These are phyloP conservation scores for Penicillium maclennaniae DNA, from an alignment of 495 filamentous ascomycete species.

Conservation along the genomic window DNA sequence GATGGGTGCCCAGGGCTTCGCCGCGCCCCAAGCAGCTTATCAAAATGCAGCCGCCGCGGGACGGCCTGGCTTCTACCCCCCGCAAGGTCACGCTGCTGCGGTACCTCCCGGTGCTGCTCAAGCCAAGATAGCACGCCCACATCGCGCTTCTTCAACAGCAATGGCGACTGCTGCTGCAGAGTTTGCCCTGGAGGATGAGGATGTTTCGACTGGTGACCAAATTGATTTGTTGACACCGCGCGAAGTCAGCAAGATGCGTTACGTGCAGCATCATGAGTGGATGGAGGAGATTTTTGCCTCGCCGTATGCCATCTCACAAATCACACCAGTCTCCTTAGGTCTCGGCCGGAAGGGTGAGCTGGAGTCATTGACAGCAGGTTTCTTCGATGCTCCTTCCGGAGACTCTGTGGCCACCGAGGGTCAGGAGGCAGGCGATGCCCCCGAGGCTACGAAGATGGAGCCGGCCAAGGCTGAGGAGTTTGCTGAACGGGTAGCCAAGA, in stretches of 20 bases:
- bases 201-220: constrained; percentile 76
- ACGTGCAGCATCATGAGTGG: constrained; percentile 95
- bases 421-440: constrained; percentile 39
- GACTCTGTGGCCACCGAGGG: constrained; percentile 25
- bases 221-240: constrained; percentile 84
- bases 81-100: constrained; percentile 28
- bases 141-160: constrained; percentile 35
- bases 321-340: constrained; percentile 82
- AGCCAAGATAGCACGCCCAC: constrained; percentile 35
- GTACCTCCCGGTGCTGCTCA: constrained; percentile 26
- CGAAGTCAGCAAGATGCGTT: constrained; percentile 79
- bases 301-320: constrained; percentile 74
- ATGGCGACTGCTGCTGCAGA: constrained; percentile 44
- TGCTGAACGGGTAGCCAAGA: constrained; percentile 63
- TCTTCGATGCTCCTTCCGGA: constrained; percentile 57
- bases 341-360: constrained; percentile 85
- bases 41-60: constrained; percentile 23
- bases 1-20: constrained; percentile 38
- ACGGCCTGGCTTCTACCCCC: constrained; percentile 40
- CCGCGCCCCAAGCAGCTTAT: constrained; percentile 30
- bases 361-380: constrained; percentile 71
- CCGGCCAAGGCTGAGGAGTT: constrained; percentile 71
- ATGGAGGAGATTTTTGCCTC: constrained; percentile 96
- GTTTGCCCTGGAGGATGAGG: constrained; percentile 75
- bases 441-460: constrained; percentile 59